Percentiles rank a stretch among this genome's conserved stretches.
Conservation (phyloP, 345 rosid species). For the Arabis alpina region DNA sequence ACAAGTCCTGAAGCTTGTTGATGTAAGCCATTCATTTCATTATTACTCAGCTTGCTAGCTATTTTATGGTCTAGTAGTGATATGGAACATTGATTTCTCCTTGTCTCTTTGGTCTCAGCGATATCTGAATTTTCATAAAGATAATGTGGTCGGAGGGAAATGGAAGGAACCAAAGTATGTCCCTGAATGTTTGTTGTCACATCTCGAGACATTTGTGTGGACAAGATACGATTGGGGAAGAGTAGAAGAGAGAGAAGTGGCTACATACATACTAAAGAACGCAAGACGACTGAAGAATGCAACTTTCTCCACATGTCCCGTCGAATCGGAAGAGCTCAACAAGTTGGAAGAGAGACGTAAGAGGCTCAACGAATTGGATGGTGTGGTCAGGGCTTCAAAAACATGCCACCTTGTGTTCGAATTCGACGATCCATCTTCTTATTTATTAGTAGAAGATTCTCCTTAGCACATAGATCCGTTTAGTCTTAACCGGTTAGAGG, state of each 20-base stretch:
- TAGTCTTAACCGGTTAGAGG: background rate
- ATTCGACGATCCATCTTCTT: background rate
- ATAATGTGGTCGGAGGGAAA: background rate
- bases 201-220: slow-evolving; percentile 19
- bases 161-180: slow-evolving; percentile 18
- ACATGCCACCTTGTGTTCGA: background rate
- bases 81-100: background rate
- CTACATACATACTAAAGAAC: background rate
- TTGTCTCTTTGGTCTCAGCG: too few relatives aligned
- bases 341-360: background rate
- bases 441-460: background rate
- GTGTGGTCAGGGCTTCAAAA: slow-evolving; percentile 1
- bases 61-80: background rate
- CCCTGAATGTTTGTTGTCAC: slow-evolving; percentile 26
- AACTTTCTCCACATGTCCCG: background rate
- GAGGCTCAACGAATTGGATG: background rate
- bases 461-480: background rate
- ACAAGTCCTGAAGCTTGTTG: slow-evolving; percentile 10
- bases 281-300: slow-evolving; percentile 3
- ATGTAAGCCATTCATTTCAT: slow-evolving; percentile 5
- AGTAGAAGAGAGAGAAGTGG: slow-evolving; percentile 14
- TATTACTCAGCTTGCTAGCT: background rate
- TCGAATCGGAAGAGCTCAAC: background rate
- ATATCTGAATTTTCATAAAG: too few relatives aligned
- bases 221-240: slow-evolving; percentile 2